Evolutionary conservation across 1,139 yeast genomes (phyloP).

Genomic region (Meyerozyma elateridarum): DNA sequence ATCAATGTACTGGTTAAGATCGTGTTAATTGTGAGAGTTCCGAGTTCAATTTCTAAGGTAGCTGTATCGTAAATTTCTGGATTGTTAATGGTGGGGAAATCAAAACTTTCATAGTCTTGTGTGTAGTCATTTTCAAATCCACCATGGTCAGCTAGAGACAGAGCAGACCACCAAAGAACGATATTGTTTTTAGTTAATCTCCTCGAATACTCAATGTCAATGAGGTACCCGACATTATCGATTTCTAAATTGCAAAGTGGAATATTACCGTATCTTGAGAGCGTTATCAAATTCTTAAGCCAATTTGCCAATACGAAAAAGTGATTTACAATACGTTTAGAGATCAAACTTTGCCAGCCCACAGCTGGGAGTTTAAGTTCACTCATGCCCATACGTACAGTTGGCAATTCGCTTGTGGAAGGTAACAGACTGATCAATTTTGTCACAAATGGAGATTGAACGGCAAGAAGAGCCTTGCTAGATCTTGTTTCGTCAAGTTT

Average conservation of each 20-base stretch:
- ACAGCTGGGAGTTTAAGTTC: slow-evolving; percentile 66
- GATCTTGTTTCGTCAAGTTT: slow-evolving; percentile 66
- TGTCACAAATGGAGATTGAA: slow-evolving; percentile 67
- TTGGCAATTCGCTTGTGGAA: slow-evolving; percentile 57
- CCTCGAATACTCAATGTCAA: slow-evolving; percentile 86
- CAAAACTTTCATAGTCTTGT: slow-evolving; percentile 53
- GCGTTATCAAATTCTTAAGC: slow-evolving; percentile 59
- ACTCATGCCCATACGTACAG: slow-evolving; percentile 52
- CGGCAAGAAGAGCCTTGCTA: slow-evolving; percentile 57
- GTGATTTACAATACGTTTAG: slow-evolving; percentile 65
- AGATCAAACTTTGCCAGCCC: slow-evolving; percentile 80
- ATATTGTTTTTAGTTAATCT: slow-evolving; percentile 59
- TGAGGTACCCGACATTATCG: slow-evolving; percentile 71
- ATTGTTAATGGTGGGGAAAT: slow-evolving; percentile 68
- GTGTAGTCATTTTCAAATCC: slow-evolving; percentile 66
- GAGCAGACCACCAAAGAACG: slow-evolving; percentile 91
- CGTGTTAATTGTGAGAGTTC: slow-evolving; percentile 80
- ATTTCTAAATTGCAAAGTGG: slow-evolving; percentile 82
- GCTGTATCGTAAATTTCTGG: slow-evolving; percentile 79
- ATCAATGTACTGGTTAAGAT: slow-evolving; percentile 78
- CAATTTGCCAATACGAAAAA: slow-evolving; percentile 72
- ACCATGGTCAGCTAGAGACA: slow-evolving; percentile 80
- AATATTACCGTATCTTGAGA: slow-evolving; percentile 70
- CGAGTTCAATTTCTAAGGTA: slow-evolving; percentile 74
- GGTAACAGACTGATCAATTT: slow-evolving; percentile 41